Conservation (phyloP, 257 asterid genomes). For the Solanum pinnatisectum region DNA sequence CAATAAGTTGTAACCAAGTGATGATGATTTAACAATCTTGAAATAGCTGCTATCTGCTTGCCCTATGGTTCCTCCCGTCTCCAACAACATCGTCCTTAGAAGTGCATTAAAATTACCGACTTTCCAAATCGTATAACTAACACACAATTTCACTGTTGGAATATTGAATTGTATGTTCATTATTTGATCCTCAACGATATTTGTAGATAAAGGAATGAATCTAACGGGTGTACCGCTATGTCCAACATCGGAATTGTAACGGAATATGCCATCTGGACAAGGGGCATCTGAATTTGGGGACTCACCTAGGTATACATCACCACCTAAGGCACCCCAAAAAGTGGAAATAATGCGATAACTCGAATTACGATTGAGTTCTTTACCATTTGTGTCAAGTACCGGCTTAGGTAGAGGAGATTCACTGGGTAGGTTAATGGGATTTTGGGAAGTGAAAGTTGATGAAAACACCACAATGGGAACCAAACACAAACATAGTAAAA, state of each 20-base stretch:
- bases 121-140: background rate
- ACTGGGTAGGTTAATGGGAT: background rate
- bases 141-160: background rate
- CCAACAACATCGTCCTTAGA: background rate
- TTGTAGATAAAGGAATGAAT: background rate
- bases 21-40: background rate
- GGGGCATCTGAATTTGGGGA: background rate
- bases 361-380: background rate
- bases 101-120: background rate
- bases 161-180: background rate
- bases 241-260: background rate
- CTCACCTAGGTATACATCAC: background rate
- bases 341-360: background rate
- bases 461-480: background rate
- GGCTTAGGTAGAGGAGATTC: too few relatives aligned
- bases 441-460: background rate
- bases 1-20: background rate
- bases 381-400: background rate
- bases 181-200: too few relatives aligned
- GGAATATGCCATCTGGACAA: background rate
- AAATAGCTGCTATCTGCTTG: too few relatives aligned
- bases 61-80: background rate
- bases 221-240: background rate
- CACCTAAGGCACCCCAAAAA: background rate
- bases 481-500: too few relatives aligned